A percentile compares a stretch with the other conserved stretches of the same genome.
Conservation (phyloP, 805 yeast species). For the Pichia nanzhaoensis region DNA sequence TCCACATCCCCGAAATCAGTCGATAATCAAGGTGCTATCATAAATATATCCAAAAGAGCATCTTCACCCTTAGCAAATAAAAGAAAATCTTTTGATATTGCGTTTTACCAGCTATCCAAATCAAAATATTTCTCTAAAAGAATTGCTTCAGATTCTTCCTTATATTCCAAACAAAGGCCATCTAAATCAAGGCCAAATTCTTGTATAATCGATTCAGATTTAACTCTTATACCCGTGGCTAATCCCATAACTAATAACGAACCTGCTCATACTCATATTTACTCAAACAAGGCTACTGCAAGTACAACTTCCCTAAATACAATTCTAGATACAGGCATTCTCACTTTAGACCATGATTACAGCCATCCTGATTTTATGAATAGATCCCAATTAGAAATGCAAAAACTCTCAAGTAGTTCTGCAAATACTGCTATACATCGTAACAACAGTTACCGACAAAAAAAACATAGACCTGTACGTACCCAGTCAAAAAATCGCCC, state of each 20-base stretch:
- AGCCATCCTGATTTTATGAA: no score
- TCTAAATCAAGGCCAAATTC: constrained; percentile 8
- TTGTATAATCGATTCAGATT: neutral
- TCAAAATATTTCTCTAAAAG: neutral
- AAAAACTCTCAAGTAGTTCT: no score
- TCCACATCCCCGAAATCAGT: no score
- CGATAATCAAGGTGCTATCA: constrained; percentile 2
- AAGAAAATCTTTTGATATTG: constrained; percentile 6
- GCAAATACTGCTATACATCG: no score
- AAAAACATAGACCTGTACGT: no score
- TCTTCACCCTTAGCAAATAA: neutral
- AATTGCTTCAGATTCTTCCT: constrained; percentile 7
- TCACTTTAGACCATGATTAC: neutral
- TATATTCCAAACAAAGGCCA: neutral
- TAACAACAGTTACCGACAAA: no score
- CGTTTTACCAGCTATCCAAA: neutral
- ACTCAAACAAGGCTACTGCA: neutral
- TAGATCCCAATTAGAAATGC: no score
- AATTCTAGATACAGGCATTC: neutral
- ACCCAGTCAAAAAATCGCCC: no score
- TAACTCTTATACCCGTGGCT: neutral
- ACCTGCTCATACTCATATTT: neutral
- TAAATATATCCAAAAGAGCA: constrained; percentile 1
- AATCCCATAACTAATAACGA: neutral
- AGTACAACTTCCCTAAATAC: constrained; percentile 1